Evolutionary conservation across 768 basidiomycete species (phyloP), one percentile per base, ranked within the genome.

Genomic region (Boletus vinaceobasis): DNA sequence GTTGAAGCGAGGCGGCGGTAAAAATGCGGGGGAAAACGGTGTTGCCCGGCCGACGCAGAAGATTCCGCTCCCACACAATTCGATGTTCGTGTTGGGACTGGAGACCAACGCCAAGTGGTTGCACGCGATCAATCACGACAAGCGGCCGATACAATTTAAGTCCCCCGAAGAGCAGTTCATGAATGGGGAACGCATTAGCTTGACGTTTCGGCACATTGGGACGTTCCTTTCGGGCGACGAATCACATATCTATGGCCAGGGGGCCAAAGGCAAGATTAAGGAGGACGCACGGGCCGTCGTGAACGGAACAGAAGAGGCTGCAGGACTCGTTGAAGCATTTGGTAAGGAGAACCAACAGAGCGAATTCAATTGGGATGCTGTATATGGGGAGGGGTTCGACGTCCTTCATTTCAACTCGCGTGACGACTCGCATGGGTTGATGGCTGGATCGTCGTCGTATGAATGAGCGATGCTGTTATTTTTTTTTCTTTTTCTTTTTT

Each of bases 71-170:
- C 87, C 87, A 0, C 84, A 91, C 62, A 90, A 89, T 66, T 90
- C 88, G 5, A 84, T 91, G 79, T 91, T 93, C 66, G 84, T 90
- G 55, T 75, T 92, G 74, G 89, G 89, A 1, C 77, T 83, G 5
- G 75, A 78, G 50, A 91, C 89, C 45, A 93, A 93, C 61, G 73
- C 74, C 51, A 78, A 76, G 54, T 92, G 88, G 87, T 72, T 90
- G 50, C 90, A 93, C 63, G 83, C 81, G 39, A 88, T 93, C 59
- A 81, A 83, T 55, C 82, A 82, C 50, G 90, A 92, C 72, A 90
- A 88, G 58, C 85, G 90, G 1, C 79, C 81, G 4, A 55, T 76
- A 4, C 55, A 65, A 7, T 65, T 70, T 4, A 92, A 91, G 68
- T 74, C 77, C 2, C 64, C 67, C 2, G 78, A 73, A 26, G 90